Evolutionary conservation across 2,329 filamentous ascomycete species (phyloP).

Genomic region (Colletotrichum karsti): DNA sequence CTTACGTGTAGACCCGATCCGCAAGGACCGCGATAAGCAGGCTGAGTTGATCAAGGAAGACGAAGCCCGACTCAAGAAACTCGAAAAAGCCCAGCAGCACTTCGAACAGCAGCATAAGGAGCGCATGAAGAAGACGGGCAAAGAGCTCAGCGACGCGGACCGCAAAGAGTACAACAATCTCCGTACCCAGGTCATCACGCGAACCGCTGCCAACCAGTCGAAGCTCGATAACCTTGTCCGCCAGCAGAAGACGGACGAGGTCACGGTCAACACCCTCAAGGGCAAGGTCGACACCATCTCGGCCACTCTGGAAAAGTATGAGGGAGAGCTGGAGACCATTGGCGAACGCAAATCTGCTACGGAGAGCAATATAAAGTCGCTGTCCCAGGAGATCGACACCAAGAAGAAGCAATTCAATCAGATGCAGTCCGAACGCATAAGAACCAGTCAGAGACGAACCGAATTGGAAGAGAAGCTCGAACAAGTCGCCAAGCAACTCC

Average conservation of each 20-base stretch:
- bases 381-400: slow-evolving; percentile 79
- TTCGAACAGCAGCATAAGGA: slow-evolving; percentile 91
- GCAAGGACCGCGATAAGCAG: slow-evolving; percentile 80
- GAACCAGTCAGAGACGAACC: slow-evolving; percentile 81
- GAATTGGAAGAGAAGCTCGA: slow-evolving; percentile 94
- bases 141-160: slow-evolving; percentile 85
- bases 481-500: slow-evolving; percentile 80
- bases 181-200: slow-evolving; percentile 84
- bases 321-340: slow-evolving; percentile 75
- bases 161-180: slow-evolving; percentile 89
- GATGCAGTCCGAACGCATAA: slow-evolving; percentile 82
- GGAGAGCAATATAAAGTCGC: slow-evolving; percentile 70
- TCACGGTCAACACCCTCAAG: slow-evolving; percentile 88
- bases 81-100: slow-evolving; percentile 89
- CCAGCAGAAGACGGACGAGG: slow-evolving; percentile 90
- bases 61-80: slow-evolving; percentile 80
- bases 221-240: slow-evolving; percentile 88
- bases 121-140: slow-evolving; percentile 85
- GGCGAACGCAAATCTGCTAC: slow-evolving; percentile 73
- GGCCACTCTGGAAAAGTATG: slow-evolving; percentile 76
- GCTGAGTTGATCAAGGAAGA: slow-evolving; percentile 74
- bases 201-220: slow-evolving; percentile 81
- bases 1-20: slow-evolving; percentile 73
- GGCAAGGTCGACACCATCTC: slow-evolving; percentile 85
- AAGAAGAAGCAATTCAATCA: slow-evolving; percentile 94